phyloP scores from a whole-genome alignment of 768 basidiomycete species.

The Epithele typhae region DNA sequence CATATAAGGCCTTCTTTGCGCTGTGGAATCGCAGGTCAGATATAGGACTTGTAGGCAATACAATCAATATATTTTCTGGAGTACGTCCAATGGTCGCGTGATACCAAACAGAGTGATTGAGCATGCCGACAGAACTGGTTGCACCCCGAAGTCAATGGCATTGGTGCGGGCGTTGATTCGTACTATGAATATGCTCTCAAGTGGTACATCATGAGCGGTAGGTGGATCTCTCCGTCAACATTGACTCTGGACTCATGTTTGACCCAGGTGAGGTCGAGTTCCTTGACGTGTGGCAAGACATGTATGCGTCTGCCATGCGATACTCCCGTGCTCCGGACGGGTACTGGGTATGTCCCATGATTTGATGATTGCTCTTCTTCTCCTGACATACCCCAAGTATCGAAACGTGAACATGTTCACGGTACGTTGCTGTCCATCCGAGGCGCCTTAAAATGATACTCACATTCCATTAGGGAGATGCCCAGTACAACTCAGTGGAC shows the following conservation, averaged over 20 bases:
- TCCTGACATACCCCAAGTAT: slow-evolving; percentile 48
- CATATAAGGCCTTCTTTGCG: slow-evolving; percentile 86
- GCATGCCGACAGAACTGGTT: slow-evolving; percentile 58
- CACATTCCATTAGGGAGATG: slow-evolving; percentile 49
- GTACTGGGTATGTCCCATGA: slow-evolving; percentile 62
- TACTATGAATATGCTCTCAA: slow-evolving; percentile 95
- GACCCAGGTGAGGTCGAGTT: slow-evolving; percentile 33
- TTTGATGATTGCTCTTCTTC: neutral
- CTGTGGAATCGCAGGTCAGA: slow-evolving; percentile 89
- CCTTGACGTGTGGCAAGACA: slow-evolving; percentile 35
- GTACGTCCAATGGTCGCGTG: slow-evolving; percentile 38
- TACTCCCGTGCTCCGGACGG: slow-evolving; percentile 80
- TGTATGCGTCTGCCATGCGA: slow-evolving; percentile 55
- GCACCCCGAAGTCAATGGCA: slow-evolving; percentile 68
- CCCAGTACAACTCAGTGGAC: slow-evolving; percentile 78
- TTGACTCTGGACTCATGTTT: neutral
- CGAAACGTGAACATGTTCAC: slow-evolving; percentile 69
- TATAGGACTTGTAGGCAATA: slow-evolving; percentile 85
- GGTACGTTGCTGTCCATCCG: slow-evolving; percentile 6
- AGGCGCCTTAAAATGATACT: no score
- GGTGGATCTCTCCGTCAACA: slow-evolving; percentile 17
- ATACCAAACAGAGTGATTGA: no score
- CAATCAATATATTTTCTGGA: slow-evolving; percentile 76
- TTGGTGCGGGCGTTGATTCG: slow-evolving; percentile 94
- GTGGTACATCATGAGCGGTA: slow-evolving; percentile 85